phyloP scores from a whole-genome alignment of 192 early-diverging fungal genomes.

The Phlyctochytrium planicorne region DNA sequence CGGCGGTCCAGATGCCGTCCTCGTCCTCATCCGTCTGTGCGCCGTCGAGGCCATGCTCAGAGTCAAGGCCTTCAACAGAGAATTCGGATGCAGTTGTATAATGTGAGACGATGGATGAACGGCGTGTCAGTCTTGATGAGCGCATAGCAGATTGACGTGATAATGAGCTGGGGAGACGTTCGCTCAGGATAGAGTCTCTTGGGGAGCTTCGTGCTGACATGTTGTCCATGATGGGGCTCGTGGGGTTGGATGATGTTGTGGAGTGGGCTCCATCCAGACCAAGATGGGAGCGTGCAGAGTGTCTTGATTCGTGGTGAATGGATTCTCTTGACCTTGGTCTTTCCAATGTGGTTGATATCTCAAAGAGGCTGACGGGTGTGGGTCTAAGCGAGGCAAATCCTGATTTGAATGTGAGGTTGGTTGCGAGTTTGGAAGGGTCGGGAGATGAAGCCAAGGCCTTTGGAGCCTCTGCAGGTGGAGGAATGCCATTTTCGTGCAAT shows the following conservation, averaged over 20 bases:
- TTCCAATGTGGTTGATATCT: neutral
- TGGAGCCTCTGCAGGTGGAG: neutral
- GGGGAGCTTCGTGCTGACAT: neutral
- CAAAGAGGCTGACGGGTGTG: neutral
- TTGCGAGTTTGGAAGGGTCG: neutral
- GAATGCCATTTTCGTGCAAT: neutral
- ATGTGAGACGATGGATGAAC: conserved; percentile 7
- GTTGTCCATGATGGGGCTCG: neutral
- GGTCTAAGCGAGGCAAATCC: neutral
- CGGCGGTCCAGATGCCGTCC: conserved; percentile 2
- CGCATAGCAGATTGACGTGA: neutral
- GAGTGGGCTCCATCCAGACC: neutral
- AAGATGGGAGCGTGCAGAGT: neutral
- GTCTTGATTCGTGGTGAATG: neutral
- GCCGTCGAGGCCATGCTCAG: neutral
- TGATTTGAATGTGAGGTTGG: neutral
- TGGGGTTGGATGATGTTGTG: neutral
- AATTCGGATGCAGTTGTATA: conserved; percentile 18
- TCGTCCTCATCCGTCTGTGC: neutral
- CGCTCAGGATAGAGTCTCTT: neutral
- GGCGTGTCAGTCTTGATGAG: conserved; percentile 1
- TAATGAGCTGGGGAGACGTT: neutral
- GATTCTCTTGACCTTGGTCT: neutral
- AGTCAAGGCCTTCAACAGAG: conserved; percentile 1
- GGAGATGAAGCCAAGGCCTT: neutral